Evolutionary conservation across 768 basidiomycete species (phyloP).

Genomic region (Cystofilobasidium macerans): DNA sequence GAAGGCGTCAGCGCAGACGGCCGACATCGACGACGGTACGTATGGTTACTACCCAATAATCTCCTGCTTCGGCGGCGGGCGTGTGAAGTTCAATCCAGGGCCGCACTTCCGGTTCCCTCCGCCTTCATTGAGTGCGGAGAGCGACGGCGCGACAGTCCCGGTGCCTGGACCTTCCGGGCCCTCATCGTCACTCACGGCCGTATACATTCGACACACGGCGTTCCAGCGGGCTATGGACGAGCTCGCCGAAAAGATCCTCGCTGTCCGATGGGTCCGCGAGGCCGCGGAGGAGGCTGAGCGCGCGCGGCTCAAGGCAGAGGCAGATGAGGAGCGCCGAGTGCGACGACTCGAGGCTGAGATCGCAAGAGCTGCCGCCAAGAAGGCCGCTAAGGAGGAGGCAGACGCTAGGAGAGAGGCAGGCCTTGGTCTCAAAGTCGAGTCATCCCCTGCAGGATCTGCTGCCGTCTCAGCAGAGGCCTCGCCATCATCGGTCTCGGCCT

Average conservation of each 20-base stretch:
- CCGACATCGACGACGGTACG: conserved; percentile 63
- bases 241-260: conserved; percentile 5
- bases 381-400: background rate
- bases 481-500: background rate
- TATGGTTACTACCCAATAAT: conserved; percentile 93
- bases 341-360: background rate
- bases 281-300: background rate
- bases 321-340: background rate
- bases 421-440: background rate
- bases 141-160: too few species aligned
- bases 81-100: conserved; percentile 74
- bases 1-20: conserved; percentile 48
- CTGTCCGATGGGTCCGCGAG: background rate
- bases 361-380: background rate
- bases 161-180: too few species aligned
- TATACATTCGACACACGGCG: background rate
- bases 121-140: too few species aligned
- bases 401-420: background rate
- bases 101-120: conserved; percentile 75
- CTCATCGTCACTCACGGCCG: background rate
- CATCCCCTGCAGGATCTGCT: background rate
- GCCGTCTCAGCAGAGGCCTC: background rate
- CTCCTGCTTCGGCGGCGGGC: conserved; percentile 81
- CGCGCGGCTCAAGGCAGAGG: background rate
- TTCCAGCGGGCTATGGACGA: conserved; percentile 18